Conservation (phyloP, 805 yeast species). For the Millerozyma acaciae region DNA sequence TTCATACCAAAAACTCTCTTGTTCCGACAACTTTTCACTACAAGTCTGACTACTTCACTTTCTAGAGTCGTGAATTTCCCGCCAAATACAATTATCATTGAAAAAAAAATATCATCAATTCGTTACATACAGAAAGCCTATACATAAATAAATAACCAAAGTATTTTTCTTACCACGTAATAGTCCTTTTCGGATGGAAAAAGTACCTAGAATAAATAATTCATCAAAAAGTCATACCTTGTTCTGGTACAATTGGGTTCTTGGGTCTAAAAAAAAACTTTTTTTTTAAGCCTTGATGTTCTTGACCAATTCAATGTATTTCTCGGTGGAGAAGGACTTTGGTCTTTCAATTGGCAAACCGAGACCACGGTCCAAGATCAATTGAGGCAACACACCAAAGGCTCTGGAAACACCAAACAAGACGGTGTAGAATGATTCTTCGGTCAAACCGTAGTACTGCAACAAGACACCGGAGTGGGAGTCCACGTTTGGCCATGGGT, state of each 20-base stretch:
- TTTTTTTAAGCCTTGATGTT: conserved; percentile 21
- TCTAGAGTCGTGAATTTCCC: too few relatives aligned
- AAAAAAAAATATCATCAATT: conserved; percentile 8
- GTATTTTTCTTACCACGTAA: conserved; percentile 1
- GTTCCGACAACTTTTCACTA: too few relatives aligned
- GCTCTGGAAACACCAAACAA: conserved; percentile 81
- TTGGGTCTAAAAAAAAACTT: neutral
- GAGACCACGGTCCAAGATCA: conserved; percentile 72
- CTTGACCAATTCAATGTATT: conserved; percentile 78
- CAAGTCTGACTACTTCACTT: too few relatives aligned
- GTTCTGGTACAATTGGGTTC: too few relatives aligned
- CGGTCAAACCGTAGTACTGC: conserved; percentile 75
- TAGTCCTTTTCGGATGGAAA: conserved; percentile 2
- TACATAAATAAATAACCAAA: conserved; percentile 7
- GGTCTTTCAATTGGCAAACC: conserved; percentile 84
- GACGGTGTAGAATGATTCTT: conserved; percentile 72
- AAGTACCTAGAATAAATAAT: conserved; percentile 3
- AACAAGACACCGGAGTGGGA: conserved; percentile 75
- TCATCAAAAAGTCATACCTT: neutral
- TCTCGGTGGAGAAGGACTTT: conserved; percentile 87
- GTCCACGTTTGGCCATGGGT: conserved; percentile 84
- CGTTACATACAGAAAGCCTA: conserved; percentile 9
- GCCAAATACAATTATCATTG: too few relatives aligned
- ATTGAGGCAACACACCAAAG: conserved; percentile 73
- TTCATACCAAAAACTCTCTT: too few relatives aligned